Conservation (phyloP, 257 asterid genomes). For the Verbascum thapsus region DNA sequence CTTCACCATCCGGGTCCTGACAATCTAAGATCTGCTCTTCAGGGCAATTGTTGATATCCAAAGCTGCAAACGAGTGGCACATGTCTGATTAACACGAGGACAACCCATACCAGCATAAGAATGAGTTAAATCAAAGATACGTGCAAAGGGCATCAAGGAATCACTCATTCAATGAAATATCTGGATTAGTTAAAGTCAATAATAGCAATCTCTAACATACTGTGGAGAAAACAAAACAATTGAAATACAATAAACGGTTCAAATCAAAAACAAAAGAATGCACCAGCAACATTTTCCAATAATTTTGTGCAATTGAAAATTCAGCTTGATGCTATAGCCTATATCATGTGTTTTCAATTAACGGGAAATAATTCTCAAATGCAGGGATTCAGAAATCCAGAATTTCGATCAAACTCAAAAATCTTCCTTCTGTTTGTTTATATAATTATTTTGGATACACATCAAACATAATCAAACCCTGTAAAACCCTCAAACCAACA, state of each 20-base stretch:
- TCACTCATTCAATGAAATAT: conserved; percentile 20
- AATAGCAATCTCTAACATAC: not conserved
- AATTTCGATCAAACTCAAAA: not conserved
- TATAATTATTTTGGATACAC: no score
- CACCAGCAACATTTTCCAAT: not conserved
- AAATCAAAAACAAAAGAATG: conserved; percentile 4
- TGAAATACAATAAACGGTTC: not conserved
- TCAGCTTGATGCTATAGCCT: not conserved
- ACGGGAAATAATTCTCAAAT: not conserved
- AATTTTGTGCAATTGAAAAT: conserved; percentile 3
- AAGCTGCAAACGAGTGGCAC: conserved; percentile 95
- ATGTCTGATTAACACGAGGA: conserved; percentile 80
- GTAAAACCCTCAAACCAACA: not conserved
- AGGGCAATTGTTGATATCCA: conserved; percentile 74
- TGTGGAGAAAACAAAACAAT: not conserved
- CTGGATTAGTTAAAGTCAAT: conserved; percentile 2
- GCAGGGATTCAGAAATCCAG: conserved; percentile 13
- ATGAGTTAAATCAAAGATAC: conserved; percentile 30
- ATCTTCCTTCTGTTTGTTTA: not conserved
- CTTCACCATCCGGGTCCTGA: conserved; percentile 65
- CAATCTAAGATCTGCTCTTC: conserved; percentile 79
- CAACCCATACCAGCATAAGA: conserved; percentile 51
- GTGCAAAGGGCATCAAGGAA: conserved; percentile 30
- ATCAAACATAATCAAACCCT: no score
- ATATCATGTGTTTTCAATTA: not conserved